Conservation (phyloP, 2,329 filamentous ascomycete genomes). For the Verticillium tricorpus region DNA sequence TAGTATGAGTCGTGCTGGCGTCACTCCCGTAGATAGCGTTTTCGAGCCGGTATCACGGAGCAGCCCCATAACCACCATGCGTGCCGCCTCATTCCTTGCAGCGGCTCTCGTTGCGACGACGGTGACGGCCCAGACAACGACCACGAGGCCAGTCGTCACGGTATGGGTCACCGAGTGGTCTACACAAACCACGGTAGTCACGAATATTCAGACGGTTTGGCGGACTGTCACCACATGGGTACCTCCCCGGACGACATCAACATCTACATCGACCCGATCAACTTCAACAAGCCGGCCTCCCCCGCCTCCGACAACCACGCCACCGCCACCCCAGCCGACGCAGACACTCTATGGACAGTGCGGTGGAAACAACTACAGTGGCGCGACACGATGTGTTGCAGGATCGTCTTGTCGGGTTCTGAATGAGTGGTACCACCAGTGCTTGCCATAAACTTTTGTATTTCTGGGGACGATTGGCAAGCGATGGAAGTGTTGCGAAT, state of each 20-base stretch:
- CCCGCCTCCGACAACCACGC: slow-evolving; percentile 3
- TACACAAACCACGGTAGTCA: slow-evolving; percentile 4
- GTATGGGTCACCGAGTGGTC: slow-evolving; percentile 8
- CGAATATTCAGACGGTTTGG: slow-evolving; percentile 5
- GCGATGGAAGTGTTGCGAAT: too few relatives aligned
- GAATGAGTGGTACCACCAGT: slow-evolving; percentile 9
- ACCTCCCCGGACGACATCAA: not conserved
- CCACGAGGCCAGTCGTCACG: not conserved
- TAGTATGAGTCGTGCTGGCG: not conserved
- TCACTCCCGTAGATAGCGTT: not conserved
- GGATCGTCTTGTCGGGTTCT: slow-evolving; percentile 7
- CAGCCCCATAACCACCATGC: not conserved
- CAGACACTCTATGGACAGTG: slow-evolving; percentile 11
- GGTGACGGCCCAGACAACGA: not conserved
- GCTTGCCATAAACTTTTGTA: not conserved
- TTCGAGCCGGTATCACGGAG: not conserved
- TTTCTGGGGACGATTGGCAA: too few relatives aligned
- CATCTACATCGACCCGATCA: not conserved
- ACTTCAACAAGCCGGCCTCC: not conserved
- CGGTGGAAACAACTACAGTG: slow-evolving; percentile 6
- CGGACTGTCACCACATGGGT: slow-evolving; percentile 10
- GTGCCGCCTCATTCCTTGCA: not conserved
- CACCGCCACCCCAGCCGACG: slow-evolving; percentile 5
- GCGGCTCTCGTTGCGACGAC: not conserved
- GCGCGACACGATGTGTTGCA: slow-evolving; percentile 8